These are phyloP conservation scores for Phyllosticta ampelicida DNA, from an alignment of 2,329 filamentous ascomycete genomes.

Conservation along the genomic window DNA sequence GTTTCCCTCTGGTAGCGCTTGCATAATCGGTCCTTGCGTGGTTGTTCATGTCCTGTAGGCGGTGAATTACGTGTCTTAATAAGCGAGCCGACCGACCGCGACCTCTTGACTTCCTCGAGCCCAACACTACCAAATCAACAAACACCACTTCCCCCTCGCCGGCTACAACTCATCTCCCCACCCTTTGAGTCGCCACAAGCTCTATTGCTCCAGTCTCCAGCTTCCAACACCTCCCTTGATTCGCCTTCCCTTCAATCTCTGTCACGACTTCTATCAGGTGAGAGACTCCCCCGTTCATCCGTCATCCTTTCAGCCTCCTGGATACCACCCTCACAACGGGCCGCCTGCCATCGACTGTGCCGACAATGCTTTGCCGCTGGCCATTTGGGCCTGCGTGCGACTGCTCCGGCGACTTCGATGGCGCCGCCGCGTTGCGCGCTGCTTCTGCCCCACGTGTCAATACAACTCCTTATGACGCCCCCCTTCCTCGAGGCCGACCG, in stretches of 20 bases:
- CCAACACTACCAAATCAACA: constrained; percentile 10
- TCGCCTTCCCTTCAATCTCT: constrained; percentile 4
- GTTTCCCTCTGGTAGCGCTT: too few species aligned
- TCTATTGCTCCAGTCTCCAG: constrained; percentile 8
- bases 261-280: constrained; percentile 8
- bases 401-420: neutral
- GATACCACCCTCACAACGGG: constrained; percentile 1
- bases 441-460: constrained; percentile 9
- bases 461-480: constrained; percentile 17
- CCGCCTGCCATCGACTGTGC: constrained; percentile 1
- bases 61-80: constrained; percentile 10
- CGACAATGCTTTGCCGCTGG: neutral
- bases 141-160: constrained; percentile 7
- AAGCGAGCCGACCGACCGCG: constrained; percentile 5
- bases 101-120: constrained; percentile 9
- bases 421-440: constrained; percentile 4
- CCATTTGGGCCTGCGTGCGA: neutral
- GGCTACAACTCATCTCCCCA: constrained; percentile 4
- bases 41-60: constrained; percentile 4
- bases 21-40: too few species aligned
- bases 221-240: neutral
- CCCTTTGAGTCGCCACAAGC: constrained; percentile 9
- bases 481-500: constrained; percentile 16
- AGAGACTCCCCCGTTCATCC: constrained; percentile 9
- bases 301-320: constrained; percentile 10